Conservation (phyloP, 208 protist genomes). For the Zelonia costaricensis region DNA sequence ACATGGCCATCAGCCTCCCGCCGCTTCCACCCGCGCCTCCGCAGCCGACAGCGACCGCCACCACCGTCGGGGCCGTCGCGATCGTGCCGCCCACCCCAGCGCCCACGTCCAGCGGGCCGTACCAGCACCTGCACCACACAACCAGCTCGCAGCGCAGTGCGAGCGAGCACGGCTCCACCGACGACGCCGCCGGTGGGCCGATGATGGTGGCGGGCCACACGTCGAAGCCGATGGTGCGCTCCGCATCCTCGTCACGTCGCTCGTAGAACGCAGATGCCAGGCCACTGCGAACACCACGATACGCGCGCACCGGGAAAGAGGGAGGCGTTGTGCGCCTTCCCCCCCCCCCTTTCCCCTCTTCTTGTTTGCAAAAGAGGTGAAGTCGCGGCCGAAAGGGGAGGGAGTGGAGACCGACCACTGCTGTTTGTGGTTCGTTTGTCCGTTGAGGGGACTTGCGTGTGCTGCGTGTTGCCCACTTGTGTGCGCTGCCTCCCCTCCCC, state of each 20-base stretch:
- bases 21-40: neutral
- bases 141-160: neutral
- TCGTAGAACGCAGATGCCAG: neutral
- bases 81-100: neutral
- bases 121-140: slow-evolving; percentile 53
- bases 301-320: too few relatives aligned
- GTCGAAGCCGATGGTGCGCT: slow-evolving; percentile 64
- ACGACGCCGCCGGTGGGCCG: slow-evolving; percentile 23
- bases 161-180: too few relatives aligned
- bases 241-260: slow-evolving; percentile 15
- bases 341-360: neutral
- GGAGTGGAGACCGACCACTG: too few relatives aligned
- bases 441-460: too few relatives aligned
- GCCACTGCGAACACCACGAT: too few relatives aligned
- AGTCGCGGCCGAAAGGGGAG: neutral
- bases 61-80: neutral
- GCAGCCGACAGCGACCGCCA: slow-evolving; percentile 2
- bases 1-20: too few relatives aligned
- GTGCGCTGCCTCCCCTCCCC: too few relatives aligned
- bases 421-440: neutral
- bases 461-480: too few relatives aligned
- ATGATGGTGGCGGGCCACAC: slow-evolving; percentile 70
- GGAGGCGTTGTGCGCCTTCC: too few relatives aligned
- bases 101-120: slow-evolving; percentile 26
- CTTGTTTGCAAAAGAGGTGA: neutral